A percentile compares a stretch with the other conserved stretches of the same genome.
Evolutionary conservation across 2,329 filamentous ascomycete genomes (phyloP).

Genomic region (Botryotinia convoluta): DNA sequence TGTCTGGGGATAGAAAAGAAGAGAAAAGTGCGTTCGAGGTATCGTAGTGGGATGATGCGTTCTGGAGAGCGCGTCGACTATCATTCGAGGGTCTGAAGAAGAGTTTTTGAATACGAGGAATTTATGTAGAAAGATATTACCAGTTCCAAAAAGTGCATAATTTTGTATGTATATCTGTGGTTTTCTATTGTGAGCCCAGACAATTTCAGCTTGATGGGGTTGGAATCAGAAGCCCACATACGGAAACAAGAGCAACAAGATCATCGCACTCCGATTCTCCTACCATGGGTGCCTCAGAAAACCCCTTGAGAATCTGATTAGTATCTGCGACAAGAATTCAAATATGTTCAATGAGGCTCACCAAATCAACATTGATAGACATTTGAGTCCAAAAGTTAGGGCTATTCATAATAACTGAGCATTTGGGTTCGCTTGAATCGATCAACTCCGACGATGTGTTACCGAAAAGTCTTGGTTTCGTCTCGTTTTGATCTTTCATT

Average conservation of each 20-base stretch:
- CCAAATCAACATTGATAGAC: conserved; percentile 9
- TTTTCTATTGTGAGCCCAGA: not conserved
- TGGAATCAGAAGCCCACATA: not conserved
- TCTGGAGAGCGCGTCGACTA: conserved; percentile 54
- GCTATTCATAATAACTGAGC: not conserved
- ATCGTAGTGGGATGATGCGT: conserved; percentile 69
- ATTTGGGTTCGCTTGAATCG: not conserved
- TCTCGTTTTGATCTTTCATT: conserved; percentile 3
- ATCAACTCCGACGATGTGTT: not conserved
- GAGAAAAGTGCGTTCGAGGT: conserved; percentile 72
- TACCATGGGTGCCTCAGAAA: conserved; percentile 58
- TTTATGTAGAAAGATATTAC: conserved; percentile 2
- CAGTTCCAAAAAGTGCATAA: not conserved
- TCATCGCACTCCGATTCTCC: conserved; percentile 64
- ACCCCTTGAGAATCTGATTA: conserved; percentile 13
- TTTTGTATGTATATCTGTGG: conserved; percentile 14
- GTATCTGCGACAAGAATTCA: not conserved
- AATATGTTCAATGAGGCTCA: not conserved
- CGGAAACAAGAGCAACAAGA: conserved; percentile 43
- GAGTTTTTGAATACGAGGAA: not conserved
- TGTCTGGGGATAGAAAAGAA: conserved; percentile 65
- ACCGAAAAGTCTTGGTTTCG: not conserved
- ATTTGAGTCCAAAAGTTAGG: conserved; percentile 9
- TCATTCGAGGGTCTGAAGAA: conserved; percentile 48
- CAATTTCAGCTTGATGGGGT: not conserved